A percentile compares a stretch with the other conserved stretches of the same genome.
phyloP scores from a whole-genome alignment of 495 filamentous ascomycete species.

The Xylaria venustula region DNA sequence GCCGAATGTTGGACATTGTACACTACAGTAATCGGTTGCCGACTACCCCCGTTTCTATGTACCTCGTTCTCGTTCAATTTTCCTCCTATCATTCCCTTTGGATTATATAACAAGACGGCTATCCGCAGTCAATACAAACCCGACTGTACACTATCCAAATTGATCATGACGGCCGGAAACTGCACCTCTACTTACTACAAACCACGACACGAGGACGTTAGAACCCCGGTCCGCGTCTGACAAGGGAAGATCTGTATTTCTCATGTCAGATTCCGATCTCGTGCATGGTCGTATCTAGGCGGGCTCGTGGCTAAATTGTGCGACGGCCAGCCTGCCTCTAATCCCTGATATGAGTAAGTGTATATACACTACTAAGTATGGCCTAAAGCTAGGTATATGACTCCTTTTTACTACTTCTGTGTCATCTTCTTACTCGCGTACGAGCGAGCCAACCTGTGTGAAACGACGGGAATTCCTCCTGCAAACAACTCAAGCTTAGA shows the following conservation, averaged over 20 bases:
- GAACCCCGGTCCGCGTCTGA: slow-evolving; percentile 13
- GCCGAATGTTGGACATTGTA: slow-evolving; percentile 10
- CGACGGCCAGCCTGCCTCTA: slow-evolving; percentile 4
- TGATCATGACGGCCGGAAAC: not conserved
- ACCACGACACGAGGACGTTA: slow-evolving; percentile 8
- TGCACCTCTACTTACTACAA: not conserved
- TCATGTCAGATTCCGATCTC: slow-evolving; percentile 22
- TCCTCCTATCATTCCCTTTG: not conserved
- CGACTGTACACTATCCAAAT: not conserved
- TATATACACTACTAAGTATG: not conserved
- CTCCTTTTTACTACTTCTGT: not conserved
- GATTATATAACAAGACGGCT: not conserved
- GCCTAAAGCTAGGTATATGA: not conserved
- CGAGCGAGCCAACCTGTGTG: not conserved
- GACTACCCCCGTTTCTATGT: too few species aligned
- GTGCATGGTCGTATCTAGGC: slow-evolving; percentile 19
- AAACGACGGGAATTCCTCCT: not conserved
- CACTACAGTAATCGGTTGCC: slow-evolving; percentile 1
- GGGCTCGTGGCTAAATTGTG: slow-evolving; percentile 16
- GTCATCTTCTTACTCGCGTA: not conserved
- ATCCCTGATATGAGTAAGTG: not conserved
- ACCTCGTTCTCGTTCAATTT: not conserved
- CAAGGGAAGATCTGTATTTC: slow-evolving; percentile 21
- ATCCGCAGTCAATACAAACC: slow-evolving; percentile 1
- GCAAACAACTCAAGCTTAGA: not conserved